These are phyloP conservation scores for Aspergillus pseudotamarii DNA, from an alignment of 2,329 filamentous ascomycete species.

Conservation along the genomic window DNA sequence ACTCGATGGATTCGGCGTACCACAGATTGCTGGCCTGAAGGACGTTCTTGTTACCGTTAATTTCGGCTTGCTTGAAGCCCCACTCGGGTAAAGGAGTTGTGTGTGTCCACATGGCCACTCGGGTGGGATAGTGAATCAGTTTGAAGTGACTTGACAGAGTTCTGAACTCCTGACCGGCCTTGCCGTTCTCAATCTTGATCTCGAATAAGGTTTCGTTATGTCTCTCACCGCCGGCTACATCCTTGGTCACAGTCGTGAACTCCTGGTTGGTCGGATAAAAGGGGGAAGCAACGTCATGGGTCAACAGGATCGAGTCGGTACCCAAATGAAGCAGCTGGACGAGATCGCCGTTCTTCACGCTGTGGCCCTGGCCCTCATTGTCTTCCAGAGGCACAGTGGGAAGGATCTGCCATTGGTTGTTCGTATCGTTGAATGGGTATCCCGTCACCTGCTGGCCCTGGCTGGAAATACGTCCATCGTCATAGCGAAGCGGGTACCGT, in stretches of 20 bases:
- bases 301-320: conserved; percentile 83
- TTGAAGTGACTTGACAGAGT: conserved; percentile 93
- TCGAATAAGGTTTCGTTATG: conserved; percentile 92
- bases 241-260: conserved; percentile 79
- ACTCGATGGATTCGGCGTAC: conserved; percentile 90
- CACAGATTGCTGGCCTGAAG: conserved; percentile 89
- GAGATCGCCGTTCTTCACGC: conserved; percentile 80
- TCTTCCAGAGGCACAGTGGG: conserved; percentile 61
- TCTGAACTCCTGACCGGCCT: conserved; percentile 80
- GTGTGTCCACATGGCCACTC: conserved; percentile 99
- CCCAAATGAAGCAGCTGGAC: conserved; percentile 84
- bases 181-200: conserved; percentile 84
- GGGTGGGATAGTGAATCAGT: conserved; percentile 88
- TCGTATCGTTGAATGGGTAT: conserved; percentile 97
- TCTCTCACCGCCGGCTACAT: conserved; percentile 72
- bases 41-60: conserved; percentile 98
- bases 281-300: conserved; percentile 95
- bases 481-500: conserved; percentile 88
- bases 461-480: conserved; percentile 94
- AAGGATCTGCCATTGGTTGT: conserved; percentile 96
- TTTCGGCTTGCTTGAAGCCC: conserved; percentile 96
- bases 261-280: conserved; percentile 98
- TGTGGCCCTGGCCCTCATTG: conserved; percentile 60
- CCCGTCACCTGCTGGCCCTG: conserved; percentile 98
- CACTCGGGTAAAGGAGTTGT: conserved; percentile 93